Evolutionary conservation across 768 basidiomycete genomes (phyloP).

Genomic region (Podaxis carcinomalis): DNA sequence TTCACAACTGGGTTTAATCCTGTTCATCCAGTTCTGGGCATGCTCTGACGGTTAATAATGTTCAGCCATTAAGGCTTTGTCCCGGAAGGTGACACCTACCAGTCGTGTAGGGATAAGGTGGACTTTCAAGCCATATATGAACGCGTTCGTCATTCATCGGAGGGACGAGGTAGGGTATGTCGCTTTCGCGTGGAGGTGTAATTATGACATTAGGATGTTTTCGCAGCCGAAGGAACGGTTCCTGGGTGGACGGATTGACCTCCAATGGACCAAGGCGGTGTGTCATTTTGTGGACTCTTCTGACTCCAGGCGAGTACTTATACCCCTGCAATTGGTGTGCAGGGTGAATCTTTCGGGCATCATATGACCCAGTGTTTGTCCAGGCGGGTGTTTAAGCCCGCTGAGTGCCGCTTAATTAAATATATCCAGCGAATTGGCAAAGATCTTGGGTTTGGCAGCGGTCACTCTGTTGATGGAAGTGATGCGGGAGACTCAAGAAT

Average conservation of each 20-base stretch:
- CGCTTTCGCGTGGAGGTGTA: conserved; percentile 51
- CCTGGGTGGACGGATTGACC: conserved; percentile 28
- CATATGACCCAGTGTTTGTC: too few species aligned
- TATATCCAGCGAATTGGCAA: too few species aligned
- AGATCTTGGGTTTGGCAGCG: too few species aligned
- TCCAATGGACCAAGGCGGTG: conserved; percentile 24
- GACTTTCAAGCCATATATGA: conserved; percentile 37
- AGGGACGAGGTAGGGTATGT: conserved; percentile 30
- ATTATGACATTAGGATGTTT: conserved; percentile 52
- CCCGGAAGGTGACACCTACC: conserved; percentile 18
- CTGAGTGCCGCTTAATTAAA: too few species aligned
- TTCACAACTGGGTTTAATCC: conserved; percentile 24
- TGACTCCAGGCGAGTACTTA: not conserved
- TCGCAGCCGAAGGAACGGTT: conserved; percentile 47
- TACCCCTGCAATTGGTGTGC: not conserved
- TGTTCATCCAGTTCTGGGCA: conserved; percentile 24
- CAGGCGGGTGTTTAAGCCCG: too few species aligned
- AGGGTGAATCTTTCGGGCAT: too few species aligned
- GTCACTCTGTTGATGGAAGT: too few species aligned
- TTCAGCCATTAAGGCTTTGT: not conserved
- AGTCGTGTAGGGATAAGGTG: conserved; percentile 50
- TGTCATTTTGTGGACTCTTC: conserved; percentile 4
- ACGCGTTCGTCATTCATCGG: conserved; percentile 50
- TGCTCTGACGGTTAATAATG: conserved; percentile 24
- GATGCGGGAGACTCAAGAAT: too few species aligned